phyloP scores from a whole-genome alignment of 192 early-diverging fungal species.

The Ambispora gerdemannii region DNA sequence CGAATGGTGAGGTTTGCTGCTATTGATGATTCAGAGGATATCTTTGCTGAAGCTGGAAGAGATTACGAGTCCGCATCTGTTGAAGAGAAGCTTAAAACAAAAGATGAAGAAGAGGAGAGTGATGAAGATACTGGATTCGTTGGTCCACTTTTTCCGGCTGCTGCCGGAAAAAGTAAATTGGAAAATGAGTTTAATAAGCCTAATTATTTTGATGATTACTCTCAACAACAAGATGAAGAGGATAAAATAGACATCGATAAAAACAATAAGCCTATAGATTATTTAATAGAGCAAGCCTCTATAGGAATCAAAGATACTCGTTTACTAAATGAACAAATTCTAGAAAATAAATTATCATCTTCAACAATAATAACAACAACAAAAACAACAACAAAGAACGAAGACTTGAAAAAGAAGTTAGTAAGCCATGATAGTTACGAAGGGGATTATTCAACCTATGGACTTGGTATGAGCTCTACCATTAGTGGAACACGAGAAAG shows the following conservation, averaged over 20 bases:
- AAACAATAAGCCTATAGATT: constrained; percentile 1
- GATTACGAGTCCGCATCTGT: constrained; percentile 58
- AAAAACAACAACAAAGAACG: not conserved
- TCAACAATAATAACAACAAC: not conserved
- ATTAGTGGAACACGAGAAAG: constrained; percentile 34
- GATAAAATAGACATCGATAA: constrained; percentile 16
- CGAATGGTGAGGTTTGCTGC: constrained; percentile 30
- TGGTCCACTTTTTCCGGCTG: constrained; percentile 23
- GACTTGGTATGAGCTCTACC: constrained; percentile 44
- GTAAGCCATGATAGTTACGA: constrained; percentile 18
- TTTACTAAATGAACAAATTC: too few species aligned
- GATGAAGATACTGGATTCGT: constrained; percentile 34
- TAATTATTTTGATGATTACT: constrained; percentile 36
- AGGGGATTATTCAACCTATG: constrained; percentile 50
- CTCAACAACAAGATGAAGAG: constrained; percentile 32
- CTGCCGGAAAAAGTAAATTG: too few species aligned
- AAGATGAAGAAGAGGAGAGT: constrained; percentile 18
- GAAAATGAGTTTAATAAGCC: constrained; percentile 35
- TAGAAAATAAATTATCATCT: not conserved
- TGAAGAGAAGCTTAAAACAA: constrained; percentile 13
- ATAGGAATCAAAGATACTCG: too few species aligned
- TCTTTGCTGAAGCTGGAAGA: constrained; percentile 82
- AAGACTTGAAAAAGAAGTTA: constrained; percentile 27
- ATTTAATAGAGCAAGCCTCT: constrained; percentile 16
- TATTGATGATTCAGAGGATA: constrained; percentile 67